Evolutionary conservation across 495 filamentous ascomycete genomes (phyloP), one percentile per base, ranked within the genome.

Genomic region (Aspergillus sclerotiicarbonarius): DNA sequence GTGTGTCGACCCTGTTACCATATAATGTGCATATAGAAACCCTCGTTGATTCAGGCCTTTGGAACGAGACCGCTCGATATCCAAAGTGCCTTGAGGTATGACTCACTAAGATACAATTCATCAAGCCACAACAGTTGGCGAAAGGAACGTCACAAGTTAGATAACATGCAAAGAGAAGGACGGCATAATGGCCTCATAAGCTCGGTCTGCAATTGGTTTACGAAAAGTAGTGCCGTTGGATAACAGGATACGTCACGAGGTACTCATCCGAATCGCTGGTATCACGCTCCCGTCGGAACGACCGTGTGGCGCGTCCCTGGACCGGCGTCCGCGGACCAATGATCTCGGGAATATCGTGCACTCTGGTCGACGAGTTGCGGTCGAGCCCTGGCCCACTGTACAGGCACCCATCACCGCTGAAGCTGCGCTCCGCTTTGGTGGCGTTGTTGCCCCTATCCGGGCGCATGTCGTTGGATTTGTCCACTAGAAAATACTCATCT

Each of bases 401-500:
- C 20, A 67, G 43, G 18, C 60, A 62, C 16, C 61, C 64, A 21
- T 70, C 64, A 9, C 63, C 61, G 29, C 50, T 16, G 25, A 64
- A 37, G 16, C 35, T 48, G 41, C 48, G 39, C 25, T 61, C 66
- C 21, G 51, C 51, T 51, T 74, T 75, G 1, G 64, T 57, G 1
- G 67, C 57, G 29, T 65, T 62, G 29, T 68, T 57, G 9, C 65
- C 72, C 43, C 59, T 37, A 37, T 70, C 68, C 5, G 69, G 71
- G 32, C 60, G 62, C 15, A 59, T 53, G 44, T 57, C 62, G 39
- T 51, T 61, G 2, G 59, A 56, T 48, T 76, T 76, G 49, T 74
- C 74, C 5, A 66, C 66, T 33, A 64, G 54, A 50, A 67, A 75
- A 49, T 68, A 75, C 47, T 72, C 74, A 25, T 75, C 63, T 41